phyloP scores from a whole-genome alignment of 352 stramenopile genomes.

The Phytophthora capsici region DNA sequence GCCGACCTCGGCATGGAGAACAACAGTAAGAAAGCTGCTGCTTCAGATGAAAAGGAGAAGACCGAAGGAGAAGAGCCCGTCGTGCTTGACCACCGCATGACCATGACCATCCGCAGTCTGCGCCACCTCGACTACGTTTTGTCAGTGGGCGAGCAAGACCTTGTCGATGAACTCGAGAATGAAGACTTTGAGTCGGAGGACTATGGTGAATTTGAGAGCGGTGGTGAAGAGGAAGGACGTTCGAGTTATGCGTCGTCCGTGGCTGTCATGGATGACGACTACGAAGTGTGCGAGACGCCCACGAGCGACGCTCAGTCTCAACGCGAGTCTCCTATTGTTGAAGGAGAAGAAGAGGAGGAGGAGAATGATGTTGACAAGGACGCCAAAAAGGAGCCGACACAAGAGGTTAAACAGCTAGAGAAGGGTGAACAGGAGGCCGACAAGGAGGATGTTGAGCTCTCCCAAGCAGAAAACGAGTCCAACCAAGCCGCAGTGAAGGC shows the following conservation, averaged over 20 bases:
- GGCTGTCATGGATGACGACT: slow-evolving; percentile 56
- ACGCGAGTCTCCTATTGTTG: slow-evolving; percentile 34
- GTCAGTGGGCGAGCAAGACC: slow-evolving; percentile 40
- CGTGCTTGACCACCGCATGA: slow-evolving; percentile 53
- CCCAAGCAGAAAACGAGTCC: slow-evolving; percentile 3
- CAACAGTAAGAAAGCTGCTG: slow-evolving; percentile 8
- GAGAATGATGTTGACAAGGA: neutral
- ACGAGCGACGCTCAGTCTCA: slow-evolving; percentile 28
- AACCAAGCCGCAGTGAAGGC: neutral
- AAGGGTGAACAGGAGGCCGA: neutral
- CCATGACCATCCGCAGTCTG: slow-evolving; percentile 43
- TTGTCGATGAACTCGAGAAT: slow-evolving; percentile 40
- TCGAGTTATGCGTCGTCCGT: slow-evolving; percentile 62
- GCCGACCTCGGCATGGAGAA: slow-evolving; percentile 37
- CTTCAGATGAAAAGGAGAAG: slow-evolving; percentile 10
- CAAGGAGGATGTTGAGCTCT: neutral
- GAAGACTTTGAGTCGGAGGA: slow-evolving; percentile 34
- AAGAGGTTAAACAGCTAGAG: slow-evolving; percentile 5
- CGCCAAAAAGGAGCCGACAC: neutral
- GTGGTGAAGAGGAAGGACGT: slow-evolving; percentile 37
- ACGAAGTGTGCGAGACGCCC: slow-evolving; percentile 33
- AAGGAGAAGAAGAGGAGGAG: slow-evolving; percentile 35
- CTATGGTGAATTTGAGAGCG: slow-evolving; percentile 41
- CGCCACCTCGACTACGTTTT: slow-evolving; percentile 55
- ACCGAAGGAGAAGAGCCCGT: slow-evolving; percentile 42